Conservation (phyloP, 352 stramenopile genomes). For the Globisporangium barbulae region DNA sequence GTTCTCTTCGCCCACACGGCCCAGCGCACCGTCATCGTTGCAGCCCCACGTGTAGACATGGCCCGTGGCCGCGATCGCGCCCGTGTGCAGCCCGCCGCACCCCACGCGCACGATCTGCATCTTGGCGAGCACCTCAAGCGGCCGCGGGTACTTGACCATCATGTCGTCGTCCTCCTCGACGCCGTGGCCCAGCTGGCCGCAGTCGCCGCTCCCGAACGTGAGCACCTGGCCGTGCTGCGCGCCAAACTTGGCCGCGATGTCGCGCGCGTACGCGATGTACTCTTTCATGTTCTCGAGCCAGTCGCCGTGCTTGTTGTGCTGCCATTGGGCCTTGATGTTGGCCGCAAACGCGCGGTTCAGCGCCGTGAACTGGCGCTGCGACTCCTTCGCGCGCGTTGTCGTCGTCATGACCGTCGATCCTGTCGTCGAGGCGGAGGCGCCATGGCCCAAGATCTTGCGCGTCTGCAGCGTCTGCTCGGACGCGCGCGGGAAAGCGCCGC, state of each 20-base stretch:
- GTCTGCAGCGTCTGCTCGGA: slow-evolving; percentile 44
- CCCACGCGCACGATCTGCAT: slow-evolving; percentile 64
- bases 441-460: slow-evolving; percentile 33
- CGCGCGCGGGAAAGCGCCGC: slow-evolving; percentile 32
- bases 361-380: slow-evolving; percentile 50
- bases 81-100: slow-evolving; percentile 91
- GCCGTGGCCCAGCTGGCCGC: slow-evolving; percentile 90
- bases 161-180: slow-evolving; percentile 78
- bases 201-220: slow-evolving; percentile 92
- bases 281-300: slow-evolving; percentile 81
- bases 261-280: slow-evolving; percentile 68
- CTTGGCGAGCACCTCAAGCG: slow-evolving; percentile 40
- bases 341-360: slow-evolving; percentile 69
- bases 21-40: slow-evolving; percentile 90
- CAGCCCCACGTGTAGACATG: slow-evolving; percentile 95
- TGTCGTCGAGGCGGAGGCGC: not conserved
- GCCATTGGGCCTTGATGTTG: slow-evolving; percentile 59
- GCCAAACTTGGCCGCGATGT: slow-evolving; percentile 60
- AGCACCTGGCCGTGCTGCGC: slow-evolving; percentile 42
- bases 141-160: slow-evolving; percentile 68
- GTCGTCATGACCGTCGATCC: slow-evolving; percentile 13
- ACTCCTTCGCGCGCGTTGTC: slow-evolving; percentile 34
- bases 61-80: slow-evolving; percentile 82
- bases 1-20: slow-evolving; percentile 79
- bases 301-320: slow-evolving; percentile 54